A percentile compares a stretch with the other conserved stretches of the same genome.
phyloP scores from a whole-genome alignment of 495 filamentous ascomycete species.

The Trichocladium antarcticum region DNA sequence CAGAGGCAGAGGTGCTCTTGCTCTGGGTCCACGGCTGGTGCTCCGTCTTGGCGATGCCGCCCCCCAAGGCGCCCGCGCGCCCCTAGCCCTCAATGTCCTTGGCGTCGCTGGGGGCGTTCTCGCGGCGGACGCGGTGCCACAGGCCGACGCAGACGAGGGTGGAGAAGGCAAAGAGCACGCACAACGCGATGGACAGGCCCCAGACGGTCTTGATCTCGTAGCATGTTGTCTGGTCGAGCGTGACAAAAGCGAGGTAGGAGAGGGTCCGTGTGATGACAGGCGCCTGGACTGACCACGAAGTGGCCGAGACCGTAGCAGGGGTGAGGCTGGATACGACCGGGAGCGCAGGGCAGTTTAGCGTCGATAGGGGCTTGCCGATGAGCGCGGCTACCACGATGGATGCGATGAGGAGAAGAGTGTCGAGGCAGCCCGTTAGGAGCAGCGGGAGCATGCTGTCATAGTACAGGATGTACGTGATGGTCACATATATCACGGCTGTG shows the following conservation, averaged over 20 bases:
- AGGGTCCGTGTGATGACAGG: conserved; percentile 14
- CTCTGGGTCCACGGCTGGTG: conserved; percentile 7
- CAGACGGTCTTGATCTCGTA: conserved; percentile 80
- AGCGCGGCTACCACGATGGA: conserved; percentile 63
- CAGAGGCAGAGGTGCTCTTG: conserved; percentile 9
- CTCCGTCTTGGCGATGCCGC: neutral
- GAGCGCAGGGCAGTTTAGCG: conserved; percentile 58
- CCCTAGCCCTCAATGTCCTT: conserved; percentile 38
- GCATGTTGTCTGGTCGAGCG: conserved; percentile 55
- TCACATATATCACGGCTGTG: conserved; percentile 65
- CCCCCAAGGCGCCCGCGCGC: conserved; percentile 30
- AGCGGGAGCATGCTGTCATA: conserved; percentile 67
- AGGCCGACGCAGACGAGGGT: conserved; percentile 40
- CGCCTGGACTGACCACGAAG: conserved; percentile 1
- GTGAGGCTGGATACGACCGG: neutral
- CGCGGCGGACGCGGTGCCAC: conserved; percentile 31
- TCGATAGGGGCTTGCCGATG: conserved; percentile 71
- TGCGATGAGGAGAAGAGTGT: conserved; percentile 60
- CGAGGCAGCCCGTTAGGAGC: conserved; percentile 53
- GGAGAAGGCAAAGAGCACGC: conserved; percentile 63
- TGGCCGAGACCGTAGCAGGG: conserved; percentile 6
- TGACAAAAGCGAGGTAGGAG: conserved; percentile 17
- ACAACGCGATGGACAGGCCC: conserved; percentile 77
- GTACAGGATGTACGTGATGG: conserved; percentile 71
- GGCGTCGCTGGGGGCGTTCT: conserved; percentile 9